These are phyloP conservation scores for Yarrowia hollandica DNA, from an alignment of 805 yeast species.

Conservation along the genomic window DNA sequence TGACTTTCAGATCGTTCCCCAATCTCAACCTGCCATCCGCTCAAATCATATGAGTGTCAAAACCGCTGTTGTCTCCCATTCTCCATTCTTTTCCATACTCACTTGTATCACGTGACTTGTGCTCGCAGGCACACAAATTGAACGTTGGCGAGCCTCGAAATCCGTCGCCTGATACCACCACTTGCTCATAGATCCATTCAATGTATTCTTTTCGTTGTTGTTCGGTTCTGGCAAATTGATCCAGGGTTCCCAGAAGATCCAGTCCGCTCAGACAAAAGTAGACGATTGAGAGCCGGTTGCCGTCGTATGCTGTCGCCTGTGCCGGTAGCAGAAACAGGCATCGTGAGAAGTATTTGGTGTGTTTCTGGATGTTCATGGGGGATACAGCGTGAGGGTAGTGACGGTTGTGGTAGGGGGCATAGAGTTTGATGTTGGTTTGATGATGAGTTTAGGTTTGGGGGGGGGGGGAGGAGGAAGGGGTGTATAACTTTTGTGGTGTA, in stretches of 20 bases:
- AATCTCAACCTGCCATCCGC: too few relatives aligned
- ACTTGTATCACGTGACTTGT: background rate
- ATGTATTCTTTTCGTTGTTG: constrained; percentile 41
- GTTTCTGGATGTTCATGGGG: constrained; percentile 22
- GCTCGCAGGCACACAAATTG: constrained; percentile 16
- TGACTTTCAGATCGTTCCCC: background rate
- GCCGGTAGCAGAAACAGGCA: constrained; percentile 58
- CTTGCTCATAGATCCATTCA: constrained; percentile 51
- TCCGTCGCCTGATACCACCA: constrained; percentile 47
- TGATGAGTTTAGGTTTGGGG: too few relatives aligned
- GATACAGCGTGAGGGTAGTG: background rate
- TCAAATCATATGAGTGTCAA: too few relatives aligned
- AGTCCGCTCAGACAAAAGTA: constrained; percentile 70
- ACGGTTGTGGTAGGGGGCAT: background rate
- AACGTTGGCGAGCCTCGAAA: constrained; percentile 63
- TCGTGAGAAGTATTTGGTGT: constrained; percentile 48
- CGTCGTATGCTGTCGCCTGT: constrained; percentile 60
- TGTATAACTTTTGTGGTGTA: too few relatives aligned
- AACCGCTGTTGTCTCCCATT: too few relatives aligned
- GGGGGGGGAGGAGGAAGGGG: too few relatives aligned
- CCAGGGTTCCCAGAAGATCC: constrained; percentile 47
- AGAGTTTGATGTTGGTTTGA: background rate
- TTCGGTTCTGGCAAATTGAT: constrained; percentile 37
- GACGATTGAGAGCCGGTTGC: constrained; percentile 66
- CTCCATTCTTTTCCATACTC: too few relatives aligned